A percentile compares a stretch with the other conserved stretches of the same genome.
Conservation (phyloP, 139 green algal species). For the Chlamydomonas schloesseri region DNA sequence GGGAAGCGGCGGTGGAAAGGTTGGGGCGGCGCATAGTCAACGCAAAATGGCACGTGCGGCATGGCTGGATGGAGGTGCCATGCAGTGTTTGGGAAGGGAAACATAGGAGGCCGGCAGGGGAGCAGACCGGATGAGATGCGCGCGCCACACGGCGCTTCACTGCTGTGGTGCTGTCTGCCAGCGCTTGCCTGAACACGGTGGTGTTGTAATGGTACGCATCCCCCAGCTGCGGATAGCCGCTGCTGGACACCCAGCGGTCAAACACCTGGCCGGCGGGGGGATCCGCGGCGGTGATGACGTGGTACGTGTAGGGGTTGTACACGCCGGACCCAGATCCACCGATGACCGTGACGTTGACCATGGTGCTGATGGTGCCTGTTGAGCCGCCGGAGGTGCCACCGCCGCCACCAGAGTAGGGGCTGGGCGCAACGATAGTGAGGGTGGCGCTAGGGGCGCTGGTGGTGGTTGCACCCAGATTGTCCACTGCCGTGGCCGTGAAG, state of each 20-base stretch:
- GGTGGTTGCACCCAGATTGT: neutral
- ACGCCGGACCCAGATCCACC: neutral
- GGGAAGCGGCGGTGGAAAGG: no score
- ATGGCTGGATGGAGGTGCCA: no score
- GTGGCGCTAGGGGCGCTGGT: neutral
- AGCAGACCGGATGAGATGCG: no score
- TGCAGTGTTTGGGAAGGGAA: no score
- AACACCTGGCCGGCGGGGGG: neutral
- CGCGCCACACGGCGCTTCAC: no score
- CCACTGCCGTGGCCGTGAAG: neutral
- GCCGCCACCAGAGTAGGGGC: neutral
- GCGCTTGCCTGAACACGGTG: neutral
- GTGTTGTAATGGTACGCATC: neutral
- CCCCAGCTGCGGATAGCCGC: neutral
- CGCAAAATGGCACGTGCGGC: no score
- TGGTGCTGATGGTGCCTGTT: neutral
- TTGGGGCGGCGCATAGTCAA: no score
- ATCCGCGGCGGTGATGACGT: neutral
- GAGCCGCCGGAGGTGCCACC: neutral
- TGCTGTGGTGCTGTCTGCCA: no score
- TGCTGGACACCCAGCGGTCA: neutral
- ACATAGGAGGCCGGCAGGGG: no score
- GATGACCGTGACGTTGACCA: neutral
- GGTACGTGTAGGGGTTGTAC: neutral
- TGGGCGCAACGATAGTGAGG: neutral